Conservation (phyloP, 2,329 filamentous ascomycete genomes). For the Polychaeton citri region DNA sequence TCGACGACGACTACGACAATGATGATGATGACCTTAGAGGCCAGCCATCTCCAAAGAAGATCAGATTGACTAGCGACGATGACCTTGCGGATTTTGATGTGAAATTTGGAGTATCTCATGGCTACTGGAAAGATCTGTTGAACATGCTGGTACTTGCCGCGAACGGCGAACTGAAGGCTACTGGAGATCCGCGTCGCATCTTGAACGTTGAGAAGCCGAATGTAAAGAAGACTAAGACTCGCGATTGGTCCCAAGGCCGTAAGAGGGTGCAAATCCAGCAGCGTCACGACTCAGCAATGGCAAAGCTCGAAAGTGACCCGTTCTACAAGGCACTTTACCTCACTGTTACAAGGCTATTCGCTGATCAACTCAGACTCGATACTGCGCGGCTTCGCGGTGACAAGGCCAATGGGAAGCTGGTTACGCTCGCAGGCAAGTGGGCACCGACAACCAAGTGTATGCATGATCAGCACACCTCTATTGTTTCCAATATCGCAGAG, state of each 20-base stretch:
- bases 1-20: conserved; percentile 6
- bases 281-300: conserved; percentile 30
- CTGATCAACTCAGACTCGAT: no score
- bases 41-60: conserved; percentile 9
- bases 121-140: conserved; percentile 50
- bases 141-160: conserved; percentile 43
- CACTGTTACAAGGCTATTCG: no score
- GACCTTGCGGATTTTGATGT: conserved; percentile 13
- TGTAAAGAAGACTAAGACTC: conserved; percentile 8
- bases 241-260: conserved; percentile 13
- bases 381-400: no score
- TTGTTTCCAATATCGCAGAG: no score
- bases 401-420: no score
- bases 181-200: conserved; percentile 23
- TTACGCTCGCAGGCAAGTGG: no score
- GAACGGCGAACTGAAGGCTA: conserved; percentile 32
- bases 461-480: no score
- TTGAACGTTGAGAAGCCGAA: conserved; percentile 10
- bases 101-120: conserved; percentile 36
- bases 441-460: no score
- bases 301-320: conserved; percentile 28
- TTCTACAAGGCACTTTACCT: no score
- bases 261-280: conserved; percentile 20
- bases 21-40: conserved; percentile 2
- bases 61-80: conserved; percentile 7